Evolutionary conservation across 257 asterid species (phyloP).

Genomic region (Solanum lignicaule): DNA sequence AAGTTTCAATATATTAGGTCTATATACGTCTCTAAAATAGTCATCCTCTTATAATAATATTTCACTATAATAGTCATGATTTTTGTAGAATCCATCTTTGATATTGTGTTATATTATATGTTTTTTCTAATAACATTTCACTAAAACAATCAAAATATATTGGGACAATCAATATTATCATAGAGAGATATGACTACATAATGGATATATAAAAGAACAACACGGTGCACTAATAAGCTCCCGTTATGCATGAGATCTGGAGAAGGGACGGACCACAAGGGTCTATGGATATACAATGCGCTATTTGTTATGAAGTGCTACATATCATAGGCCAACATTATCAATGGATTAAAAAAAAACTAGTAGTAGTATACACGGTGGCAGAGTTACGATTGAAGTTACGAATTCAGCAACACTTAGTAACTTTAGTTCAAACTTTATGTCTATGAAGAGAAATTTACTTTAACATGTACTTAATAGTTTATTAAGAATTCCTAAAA

Average conservation of each 20-base stretch:
- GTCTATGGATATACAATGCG: background rate
- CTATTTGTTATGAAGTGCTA: background rate
- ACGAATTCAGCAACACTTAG: fast-evolving
- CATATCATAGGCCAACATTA: background rate
- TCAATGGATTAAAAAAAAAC: background rate
- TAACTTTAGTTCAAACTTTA: background rate
- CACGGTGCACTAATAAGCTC: background rate
- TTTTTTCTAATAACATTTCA: background rate
- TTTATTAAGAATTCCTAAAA: background rate
- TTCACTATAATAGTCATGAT: no score
- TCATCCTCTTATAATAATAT: no score
- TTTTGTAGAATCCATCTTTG: background rate
- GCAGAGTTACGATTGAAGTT: background rate
- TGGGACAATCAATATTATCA: background rate
- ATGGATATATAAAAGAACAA: background rate
- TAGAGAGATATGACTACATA: background rate
- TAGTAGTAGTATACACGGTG: background rate
- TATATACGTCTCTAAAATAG: no score
- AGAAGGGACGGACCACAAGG: background rate
- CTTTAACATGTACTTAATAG: background rate
- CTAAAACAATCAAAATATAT: background rate
- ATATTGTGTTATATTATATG: no score
- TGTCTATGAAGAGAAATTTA: background rate
- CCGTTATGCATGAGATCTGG: background rate
- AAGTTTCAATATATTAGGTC: background rate